Evolutionary conservation across 306 rosid species (phyloP), one percentile per base, ranked within the genome.

Genomic region (Vigna nakashimae): DNA sequence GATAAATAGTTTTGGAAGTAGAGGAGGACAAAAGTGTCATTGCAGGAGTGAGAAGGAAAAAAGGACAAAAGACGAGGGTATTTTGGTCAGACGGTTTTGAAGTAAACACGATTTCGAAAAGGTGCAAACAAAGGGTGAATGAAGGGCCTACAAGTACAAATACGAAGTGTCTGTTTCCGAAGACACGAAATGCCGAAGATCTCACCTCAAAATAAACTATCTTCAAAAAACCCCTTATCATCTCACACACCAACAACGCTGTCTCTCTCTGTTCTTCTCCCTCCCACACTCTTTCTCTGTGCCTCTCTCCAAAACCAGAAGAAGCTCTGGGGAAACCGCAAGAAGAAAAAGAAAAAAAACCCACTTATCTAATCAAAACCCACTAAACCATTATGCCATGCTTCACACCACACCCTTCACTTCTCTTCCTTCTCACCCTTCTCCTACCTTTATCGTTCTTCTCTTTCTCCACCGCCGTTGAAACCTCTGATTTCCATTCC

Each of bases 261-360:
- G n/a, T 18, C 65, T 63, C 42, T 50, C 26, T 18, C 36, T 3
- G 68, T 13, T 5, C 28, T 36, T n/a, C 74, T 79, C 3, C 75
- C 88, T 22, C 78, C 73, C 62, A 16, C 8, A 20, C 79, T 74
- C 32, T 82, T 85, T 71, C 52, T 85, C 58, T 75, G 79, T 43
- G 22, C 42, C 1, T 78, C 83, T 57, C 70, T 81, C 0, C 52
- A 60, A 42, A 78, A 68, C 38, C 82, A 75, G 65, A 73, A 26
- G 38, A 58, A 82, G 63, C 80, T 76, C 43, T 78, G 86, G 79
- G 78, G 59, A 34, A 71, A 38, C 79, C 65, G 79, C 59, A 58
- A 63, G 71, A 85, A 68, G 11, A 24, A 58, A 6, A 58, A 53
- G 59, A 56, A 56, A 59, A 59, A 60, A 60, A 73, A 67, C 17